Evolutionary conservation across 345 rosid genomes (phyloP).

Genomic region (Eucalyptus brandiana): DNA sequence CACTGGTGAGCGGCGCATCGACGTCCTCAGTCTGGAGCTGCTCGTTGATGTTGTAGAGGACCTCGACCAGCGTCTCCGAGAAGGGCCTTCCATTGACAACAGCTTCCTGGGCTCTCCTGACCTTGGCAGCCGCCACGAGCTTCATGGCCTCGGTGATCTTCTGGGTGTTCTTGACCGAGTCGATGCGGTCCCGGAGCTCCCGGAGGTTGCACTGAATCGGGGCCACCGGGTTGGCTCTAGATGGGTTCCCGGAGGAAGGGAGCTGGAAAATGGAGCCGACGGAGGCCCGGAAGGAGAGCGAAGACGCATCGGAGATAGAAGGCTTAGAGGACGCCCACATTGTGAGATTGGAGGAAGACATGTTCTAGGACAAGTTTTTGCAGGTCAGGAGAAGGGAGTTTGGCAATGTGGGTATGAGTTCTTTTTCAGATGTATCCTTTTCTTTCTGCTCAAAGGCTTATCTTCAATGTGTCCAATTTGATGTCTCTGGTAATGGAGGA

Average conservation of each 20-base stretch:
- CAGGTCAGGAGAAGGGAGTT: neutral
- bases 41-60: slow-evolving; percentile 91
- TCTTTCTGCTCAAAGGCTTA: slow-evolving; percentile 3
- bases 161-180: slow-evolving; percentile 84
- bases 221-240: slow-evolving; percentile 39
- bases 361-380: neutral
- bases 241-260: slow-evolving; percentile 24
- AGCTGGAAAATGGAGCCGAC: slow-evolving; percentile 44
- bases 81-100: slow-evolving; percentile 87
- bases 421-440: neutral
- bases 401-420: neutral
- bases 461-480: slow-evolving; percentile 5
- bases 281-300: slow-evolving; percentile 59
- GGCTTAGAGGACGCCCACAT: slow-evolving; percentile 77
- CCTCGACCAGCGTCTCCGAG: slow-evolving; percentile 85
- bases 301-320: slow-evolving; percentile 59
- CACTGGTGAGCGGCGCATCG: slow-evolving; percentile 67
- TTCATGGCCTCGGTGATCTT: slow-evolving; percentile 99
- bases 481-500: slow-evolving; percentile 3
- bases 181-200: slow-evolving; percentile 68
- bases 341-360: slow-evolving; percentile 78
- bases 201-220: slow-evolving; percentile 73
- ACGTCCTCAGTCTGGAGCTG: slow-evolving; percentile 84
- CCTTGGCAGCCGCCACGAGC: slow-evolving; percentile 95
- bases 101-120: slow-evolving; percentile 95